phyloP scores from a whole-genome alignment of 192 early-diverging fungal species.

The Podila verticillata region DNA sequence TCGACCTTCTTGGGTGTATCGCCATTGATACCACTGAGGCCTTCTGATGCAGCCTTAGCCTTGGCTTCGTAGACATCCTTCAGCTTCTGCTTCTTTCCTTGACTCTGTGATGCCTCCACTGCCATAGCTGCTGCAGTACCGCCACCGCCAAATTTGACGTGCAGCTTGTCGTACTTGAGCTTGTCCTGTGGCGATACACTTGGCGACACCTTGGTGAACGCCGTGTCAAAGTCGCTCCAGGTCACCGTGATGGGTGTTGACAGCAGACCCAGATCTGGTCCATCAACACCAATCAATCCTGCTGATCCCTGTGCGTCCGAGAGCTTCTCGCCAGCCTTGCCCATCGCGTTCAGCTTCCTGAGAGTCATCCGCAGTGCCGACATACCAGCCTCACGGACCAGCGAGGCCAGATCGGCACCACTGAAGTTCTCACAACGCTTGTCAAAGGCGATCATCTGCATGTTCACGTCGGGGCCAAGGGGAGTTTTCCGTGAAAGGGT shows the following conservation, averaged over 20 bases:
- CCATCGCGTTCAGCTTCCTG: constrained; percentile 46
- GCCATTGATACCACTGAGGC: not conserved
- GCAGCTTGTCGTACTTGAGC: constrained; percentile 54
- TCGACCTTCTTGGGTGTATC: not conserved
- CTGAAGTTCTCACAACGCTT: constrained; percentile 75
- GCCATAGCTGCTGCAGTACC: not conserved
- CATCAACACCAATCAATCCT: constrained; percentile 15
- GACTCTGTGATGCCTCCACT: constrained; percentile 14
- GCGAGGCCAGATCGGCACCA: constrained; percentile 81
- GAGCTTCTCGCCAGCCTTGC: constrained; percentile 46
- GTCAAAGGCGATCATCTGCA: constrained; percentile 69
- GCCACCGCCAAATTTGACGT: constrained; percentile 57
- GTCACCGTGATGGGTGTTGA: constrained; percentile 62
- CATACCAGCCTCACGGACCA: constrained; percentile 85
- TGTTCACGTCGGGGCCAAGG: constrained; percentile 64
- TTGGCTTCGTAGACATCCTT: constrained; percentile 13
- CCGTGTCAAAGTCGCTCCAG: constrained; percentile 77
- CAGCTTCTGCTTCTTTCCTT: constrained; percentile 27
- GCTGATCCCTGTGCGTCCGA: constrained; percentile 1
- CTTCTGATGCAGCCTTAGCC: not conserved
- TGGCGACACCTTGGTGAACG: constrained; percentile 81
- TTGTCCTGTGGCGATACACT: constrained; percentile 77
- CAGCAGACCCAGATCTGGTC: constrained; percentile 21
- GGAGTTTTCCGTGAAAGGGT: constrained; percentile 86
- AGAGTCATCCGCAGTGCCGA: constrained; percentile 76